These are phyloP conservation scores for Clohesyomyces aquaticus DNA, from an alignment of 495 filamentous ascomycete genomes.

Conservation along the genomic window DNA sequence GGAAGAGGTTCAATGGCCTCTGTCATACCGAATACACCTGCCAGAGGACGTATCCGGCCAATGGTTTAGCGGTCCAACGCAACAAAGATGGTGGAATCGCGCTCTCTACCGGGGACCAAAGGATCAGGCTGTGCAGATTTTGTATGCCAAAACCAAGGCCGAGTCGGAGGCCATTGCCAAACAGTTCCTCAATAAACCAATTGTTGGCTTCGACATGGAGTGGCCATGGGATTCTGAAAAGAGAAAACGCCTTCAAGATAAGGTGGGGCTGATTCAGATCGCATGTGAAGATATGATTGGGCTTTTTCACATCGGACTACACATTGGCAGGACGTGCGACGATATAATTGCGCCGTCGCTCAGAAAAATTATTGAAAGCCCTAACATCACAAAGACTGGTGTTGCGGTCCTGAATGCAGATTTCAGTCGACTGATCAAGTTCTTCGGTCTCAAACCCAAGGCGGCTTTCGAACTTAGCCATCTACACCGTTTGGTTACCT, in stretches of 20 bases:
- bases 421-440: slow-evolving; percentile 68
- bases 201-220: slow-evolving; percentile 70
- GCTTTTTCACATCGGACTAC: slow-evolving; percentile 74
- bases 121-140: slow-evolving; percentile 60
- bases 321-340: slow-evolving; percentile 40
- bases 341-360: slow-evolving; percentile 72
- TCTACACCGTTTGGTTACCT: slow-evolving; percentile 73
- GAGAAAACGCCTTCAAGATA: slow-evolving; percentile 54
- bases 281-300: slow-evolving; percentile 78
- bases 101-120: slow-evolving; percentile 60
- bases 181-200: slow-evolving; percentile 34
- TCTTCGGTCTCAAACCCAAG: slow-evolving; percentile 62
- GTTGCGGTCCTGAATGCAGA: slow-evolving; percentile 71
- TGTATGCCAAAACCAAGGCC: slow-evolving; percentile 72
- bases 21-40: slow-evolving; percentile 10
- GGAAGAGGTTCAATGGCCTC: slow-evolving; percentile 11
- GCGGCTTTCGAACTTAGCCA: slow-evolving; percentile 81
- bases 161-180: slow-evolving; percentile 60
- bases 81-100: slow-evolving; percentile 62
- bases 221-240: slow-evolving; percentile 57
- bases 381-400: slow-evolving; percentile 73
- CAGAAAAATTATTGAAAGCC: slow-evolving; percentile 69
- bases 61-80: neutral
- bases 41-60: neutral
- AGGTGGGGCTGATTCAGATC: slow-evolving; percentile 79